These are phyloP conservation scores for Gastrodia elata DNA, from an alignment of 106 monocot genomes.

Conservation along the genomic window DNA sequence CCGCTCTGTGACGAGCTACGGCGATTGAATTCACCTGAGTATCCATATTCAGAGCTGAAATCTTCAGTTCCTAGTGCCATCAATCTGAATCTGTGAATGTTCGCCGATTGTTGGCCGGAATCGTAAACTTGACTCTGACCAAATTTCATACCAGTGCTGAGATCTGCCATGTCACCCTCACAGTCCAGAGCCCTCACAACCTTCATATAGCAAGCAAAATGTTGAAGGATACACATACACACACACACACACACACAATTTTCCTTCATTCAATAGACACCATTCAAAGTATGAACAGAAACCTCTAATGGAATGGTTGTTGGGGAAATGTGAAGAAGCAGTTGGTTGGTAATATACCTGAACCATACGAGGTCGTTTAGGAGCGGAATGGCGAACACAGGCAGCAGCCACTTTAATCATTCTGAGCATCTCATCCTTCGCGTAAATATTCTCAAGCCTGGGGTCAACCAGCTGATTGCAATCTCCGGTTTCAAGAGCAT, in stretches of 20 bases:
- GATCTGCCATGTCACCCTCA: constrained; percentile 23
- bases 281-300: neutral
- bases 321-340: neutral
- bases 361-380: constrained; percentile 46
- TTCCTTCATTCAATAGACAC: neutral
- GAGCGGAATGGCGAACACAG: constrained; percentile 57
- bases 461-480: constrained; percentile 36
- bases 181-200: constrained; percentile 27
- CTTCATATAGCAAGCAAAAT: constrained; percentile 7
- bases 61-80: constrained; percentile 18
- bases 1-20: constrained; percentile 15
- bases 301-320: neutral
- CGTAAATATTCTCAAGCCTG: constrained; percentile 36
- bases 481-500: constrained; percentile 34
- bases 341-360: no score
- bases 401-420: constrained; percentile 61
- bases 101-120: constrained; percentile 14
- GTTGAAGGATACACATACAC: neutral
- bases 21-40: constrained; percentile 11
- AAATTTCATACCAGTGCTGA: constrained; percentile 27
- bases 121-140: constrained; percentile 27
- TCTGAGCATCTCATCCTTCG: constrained; percentile 30
- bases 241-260: no score
- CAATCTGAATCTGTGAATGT: constrained; percentile 21
- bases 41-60: constrained; percentile 9